phyloP scores from a whole-genome alignment of 2,329 filamentous ascomycete species.

The Trichophyton equinum region DNA sequence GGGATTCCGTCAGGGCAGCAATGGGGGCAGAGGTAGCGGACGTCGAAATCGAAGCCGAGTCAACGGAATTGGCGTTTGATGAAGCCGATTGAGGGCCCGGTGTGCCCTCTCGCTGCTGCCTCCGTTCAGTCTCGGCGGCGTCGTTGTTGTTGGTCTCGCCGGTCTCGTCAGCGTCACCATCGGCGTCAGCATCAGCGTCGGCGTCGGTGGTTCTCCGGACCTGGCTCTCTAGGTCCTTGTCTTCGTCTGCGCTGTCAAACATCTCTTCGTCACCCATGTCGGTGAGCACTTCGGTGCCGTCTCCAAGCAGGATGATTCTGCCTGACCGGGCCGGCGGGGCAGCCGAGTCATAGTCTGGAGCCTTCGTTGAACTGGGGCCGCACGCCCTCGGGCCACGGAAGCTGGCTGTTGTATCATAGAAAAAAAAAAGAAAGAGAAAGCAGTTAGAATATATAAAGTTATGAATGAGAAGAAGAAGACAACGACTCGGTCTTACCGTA shows the following conservation, averaged over 20 bases:
- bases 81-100: constrained; percentile 34
- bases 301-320: constrained; percentile 85
- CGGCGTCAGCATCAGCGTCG: not conserved
- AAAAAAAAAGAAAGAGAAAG: constrained; percentile 13
- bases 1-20: not conserved
- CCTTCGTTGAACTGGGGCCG: constrained; percentile 75
- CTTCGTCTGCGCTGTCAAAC: constrained; percentile 81
- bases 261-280: constrained; percentile 84
- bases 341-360: constrained; percentile 43
- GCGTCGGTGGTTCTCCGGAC: constrained; percentile 50
- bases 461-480: too few species aligned
- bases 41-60: not conserved
- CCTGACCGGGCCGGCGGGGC: constrained; percentile 56
- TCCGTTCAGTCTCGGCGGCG: constrained; percentile 25
- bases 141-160: constrained; percentile 17
- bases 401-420: constrained; percentile 47
- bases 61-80: constrained; percentile 13
- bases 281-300: constrained; percentile 84
- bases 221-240: constrained; percentile 75
- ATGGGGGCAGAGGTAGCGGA: constrained; percentile 11
- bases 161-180: too few species aligned
- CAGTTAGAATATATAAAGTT: not conserved
- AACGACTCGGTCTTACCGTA: constrained; percentile 64
- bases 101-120: constrained; percentile 39
- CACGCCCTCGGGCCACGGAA: constrained; percentile 70